Percentiles rank a stretch among this genome's conserved stretches.
Evolutionary conservation across 495 filamentous ascomycete species (phyloP).

Genomic region (Saxispiralis lemnorum): DNA sequence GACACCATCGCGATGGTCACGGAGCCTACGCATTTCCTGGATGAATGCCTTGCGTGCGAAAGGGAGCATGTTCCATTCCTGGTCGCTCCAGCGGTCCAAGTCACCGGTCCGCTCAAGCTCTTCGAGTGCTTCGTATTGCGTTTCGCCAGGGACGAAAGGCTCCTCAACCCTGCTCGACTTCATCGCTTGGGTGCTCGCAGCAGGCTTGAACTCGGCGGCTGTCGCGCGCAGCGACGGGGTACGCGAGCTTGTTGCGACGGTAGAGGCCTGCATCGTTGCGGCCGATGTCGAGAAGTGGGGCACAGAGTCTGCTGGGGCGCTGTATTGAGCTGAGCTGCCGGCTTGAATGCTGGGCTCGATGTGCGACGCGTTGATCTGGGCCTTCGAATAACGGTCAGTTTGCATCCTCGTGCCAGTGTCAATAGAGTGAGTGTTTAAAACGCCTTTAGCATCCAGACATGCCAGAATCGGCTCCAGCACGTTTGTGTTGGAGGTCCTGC

Average conservation of each 20-base stretch:
- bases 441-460: slow-evolving; percentile 1
- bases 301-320: neutral
- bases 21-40: too few relatives aligned
- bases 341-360: neutral
- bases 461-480: slow-evolving; percentile 1
- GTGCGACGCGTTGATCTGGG: neutral
- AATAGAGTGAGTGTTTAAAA: neutral
- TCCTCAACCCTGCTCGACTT: too few relatives aligned
- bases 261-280: neutral
- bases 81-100: too few relatives aligned
- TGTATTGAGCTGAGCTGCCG: neutral
- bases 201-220: neutral
- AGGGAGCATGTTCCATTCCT: too few relatives aligned
- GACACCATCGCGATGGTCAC: too few relatives aligned
- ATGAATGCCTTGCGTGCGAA: too few relatives aligned
- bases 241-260: neutral
- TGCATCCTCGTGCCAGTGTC: neutral
- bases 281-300: neutral
- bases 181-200: too few relatives aligned
- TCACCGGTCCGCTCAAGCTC: too few relatives aligned
- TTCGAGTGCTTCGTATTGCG: too few relatives aligned
- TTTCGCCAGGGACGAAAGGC: too few relatives aligned
- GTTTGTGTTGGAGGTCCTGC: slow-evolving; percentile 1
- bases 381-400: neutral
- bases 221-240: neutral